Evolutionary conservation across 257 asterid species (phyloP).

Genomic region (Capsicum pubescens): DNA sequence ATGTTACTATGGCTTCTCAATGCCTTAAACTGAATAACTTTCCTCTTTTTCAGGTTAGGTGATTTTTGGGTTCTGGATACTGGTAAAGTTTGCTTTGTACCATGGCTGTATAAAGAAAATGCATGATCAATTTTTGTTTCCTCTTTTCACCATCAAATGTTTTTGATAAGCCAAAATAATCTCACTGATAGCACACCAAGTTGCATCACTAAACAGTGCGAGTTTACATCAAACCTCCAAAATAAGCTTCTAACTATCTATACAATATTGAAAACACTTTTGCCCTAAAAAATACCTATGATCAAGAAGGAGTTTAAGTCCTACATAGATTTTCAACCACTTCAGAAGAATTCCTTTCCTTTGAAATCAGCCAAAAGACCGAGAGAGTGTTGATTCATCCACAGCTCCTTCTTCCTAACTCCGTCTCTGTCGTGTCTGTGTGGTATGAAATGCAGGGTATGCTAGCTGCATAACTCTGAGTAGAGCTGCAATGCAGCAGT

Average conservation of each 20-base stretch:
- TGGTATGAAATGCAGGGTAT: background rate
- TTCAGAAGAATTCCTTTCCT: constrained; percentile 14
- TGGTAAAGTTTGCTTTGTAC: constrained; percentile 55
- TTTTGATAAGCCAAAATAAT: background rate
- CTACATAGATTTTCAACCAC: constrained; percentile 8
- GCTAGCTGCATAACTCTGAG: constrained; percentile 16
- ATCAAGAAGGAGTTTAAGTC: background rate
- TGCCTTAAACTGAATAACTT: constrained; percentile 16
- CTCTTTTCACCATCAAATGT: constrained; percentile 22
- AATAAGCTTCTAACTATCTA: constrained; percentile 13
- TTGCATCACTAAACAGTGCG: constrained; percentile 11
- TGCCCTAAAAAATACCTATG: background rate
- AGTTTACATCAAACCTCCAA: constrained; percentile 12
- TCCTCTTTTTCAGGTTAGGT: constrained; percentile 69
- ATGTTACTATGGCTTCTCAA: background rate
- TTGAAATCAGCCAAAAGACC: constrained; percentile 20
- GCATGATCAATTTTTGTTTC: constrained; percentile 8
- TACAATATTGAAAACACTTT: background rate
- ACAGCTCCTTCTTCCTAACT: background rate
- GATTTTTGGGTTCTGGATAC: constrained; percentile 99
- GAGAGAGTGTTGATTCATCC: background rate
- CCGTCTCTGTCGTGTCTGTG: background rate
- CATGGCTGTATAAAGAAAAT: constrained; percentile 21
- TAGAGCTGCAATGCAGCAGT: background rate
- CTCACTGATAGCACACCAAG: constrained; percentile 25